phyloP scores from a whole-genome alignment of 2,329 filamentous ascomycete genomes.

The Aspergillus amoenus region DNA sequence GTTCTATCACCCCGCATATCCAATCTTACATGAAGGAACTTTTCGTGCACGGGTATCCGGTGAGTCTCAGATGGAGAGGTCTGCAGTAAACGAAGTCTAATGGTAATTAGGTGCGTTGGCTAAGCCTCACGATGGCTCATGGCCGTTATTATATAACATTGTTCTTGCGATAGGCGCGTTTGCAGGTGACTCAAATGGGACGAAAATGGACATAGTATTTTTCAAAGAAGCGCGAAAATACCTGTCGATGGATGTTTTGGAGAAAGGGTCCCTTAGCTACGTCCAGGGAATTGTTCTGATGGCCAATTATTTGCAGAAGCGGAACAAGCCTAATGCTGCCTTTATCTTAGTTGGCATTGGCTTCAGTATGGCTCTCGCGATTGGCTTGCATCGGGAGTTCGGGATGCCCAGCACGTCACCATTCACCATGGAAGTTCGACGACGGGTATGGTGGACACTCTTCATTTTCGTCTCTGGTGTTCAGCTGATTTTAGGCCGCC shows the following conservation, averaged over 20 bases:
- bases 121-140: slow-evolving; percentile 19
- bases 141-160: slow-evolving; percentile 19
- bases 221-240: slow-evolving; percentile 21
- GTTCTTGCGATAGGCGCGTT: slow-evolving; percentile 21
- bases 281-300: slow-evolving; percentile 20
- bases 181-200: slow-evolving; percentile 19
- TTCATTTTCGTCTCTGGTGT: slow-evolving; percentile 21
- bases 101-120: slow-evolving; percentile 13
- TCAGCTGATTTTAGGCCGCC: slow-evolving; percentile 18
- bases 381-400: slow-evolving; percentile 22
- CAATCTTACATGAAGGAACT: slow-evolving; percentile 20
- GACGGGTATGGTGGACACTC: slow-evolving; percentile 23
- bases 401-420: slow-evolving; percentile 21
- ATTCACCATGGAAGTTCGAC: slow-evolving; percentile 22
- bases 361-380: slow-evolving; percentile 21
- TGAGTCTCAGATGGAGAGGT: background rate
- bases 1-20: slow-evolving; percentile 19
- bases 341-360: slow-evolving; percentile 21
- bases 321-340: slow-evolving; percentile 21
- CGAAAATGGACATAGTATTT: slow-evolving; percentile 16
- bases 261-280: slow-evolving; percentile 22
- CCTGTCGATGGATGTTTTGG: slow-evolving; percentile 20
- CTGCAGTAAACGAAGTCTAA: background rate
- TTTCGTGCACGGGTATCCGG: slow-evolving; percentile 20
- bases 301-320: slow-evolving; percentile 21